These are phyloP conservation scores for Pugionium cornutum DNA, from an alignment of 345 rosid genomes.

Conservation along the genomic window DNA sequence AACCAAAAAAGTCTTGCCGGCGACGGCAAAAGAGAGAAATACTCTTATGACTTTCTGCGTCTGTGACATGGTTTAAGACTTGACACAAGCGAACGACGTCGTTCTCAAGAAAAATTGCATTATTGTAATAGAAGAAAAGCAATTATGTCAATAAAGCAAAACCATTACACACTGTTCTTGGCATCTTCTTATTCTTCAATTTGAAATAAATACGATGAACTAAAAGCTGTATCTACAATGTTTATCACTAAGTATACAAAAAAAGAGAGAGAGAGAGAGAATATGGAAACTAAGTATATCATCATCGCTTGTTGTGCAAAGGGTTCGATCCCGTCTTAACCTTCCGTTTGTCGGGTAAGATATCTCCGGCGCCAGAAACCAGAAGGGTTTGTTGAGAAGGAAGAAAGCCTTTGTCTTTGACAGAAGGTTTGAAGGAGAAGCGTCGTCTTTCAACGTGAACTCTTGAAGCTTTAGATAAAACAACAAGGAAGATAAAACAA, in stretches of 20 bases:
- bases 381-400: constrained; percentile 21
- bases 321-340: constrained; percentile 42
- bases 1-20: constrained; percentile 13
- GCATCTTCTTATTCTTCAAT: too few relatives aligned
- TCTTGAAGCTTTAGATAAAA: constrained; percentile 33
- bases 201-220: neutral
- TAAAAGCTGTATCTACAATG: neutral
- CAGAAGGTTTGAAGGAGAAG: constrained; percentile 1
- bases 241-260: neutral
- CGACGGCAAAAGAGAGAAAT: constrained; percentile 6
- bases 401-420: constrained; percentile 24
- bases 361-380: constrained; percentile 24
- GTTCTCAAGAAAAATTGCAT: neutral
- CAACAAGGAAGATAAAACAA: constrained; percentile 24
- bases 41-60: neutral
- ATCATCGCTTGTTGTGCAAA: constrained; percentile 37
- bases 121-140: neutral
- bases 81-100: neutral
- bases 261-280: constrained; percentile 4
- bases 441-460: constrained; percentile 18
- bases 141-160: neutral
- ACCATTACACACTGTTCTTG: too few relatives aligned
- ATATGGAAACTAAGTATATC: constrained; percentile 16
- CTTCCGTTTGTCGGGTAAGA: constrained; percentile 38
- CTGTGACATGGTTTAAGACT: too few relatives aligned